Evolutionary conservation across 257 asterid species (phyloP), one percentile per base, ranked within the genome.

Genomic region (Linaria vulgaris): DNA sequence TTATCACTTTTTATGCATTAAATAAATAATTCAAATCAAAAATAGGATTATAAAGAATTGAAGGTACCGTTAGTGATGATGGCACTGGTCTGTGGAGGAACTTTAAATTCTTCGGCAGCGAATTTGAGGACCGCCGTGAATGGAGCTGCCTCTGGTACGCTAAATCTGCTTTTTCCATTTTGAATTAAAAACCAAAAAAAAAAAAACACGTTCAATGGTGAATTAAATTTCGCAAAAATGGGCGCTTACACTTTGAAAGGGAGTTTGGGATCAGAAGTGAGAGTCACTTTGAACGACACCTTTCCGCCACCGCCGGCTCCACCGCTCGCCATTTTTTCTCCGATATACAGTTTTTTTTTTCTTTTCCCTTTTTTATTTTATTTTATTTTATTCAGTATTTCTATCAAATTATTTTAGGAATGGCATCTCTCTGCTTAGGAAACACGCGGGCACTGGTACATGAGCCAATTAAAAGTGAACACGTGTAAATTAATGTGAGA

Each of bases 61-160:
- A n/a, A 23, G 34, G 12, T 73, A 91, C 97, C 97, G 59, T 88
- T 91, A 20, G 97, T 91, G 79, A 91, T 88, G 41, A 91, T 88
- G 61, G 96, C 97, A 67, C 97, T 90, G 56, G 97, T 90, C 69
- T 90, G 95, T 12, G 96, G 95, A 67, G 95, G 97, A 55, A 90
- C 96, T 75, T 90, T 90, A 81, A 90, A 90, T 90, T 90, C 97
- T 77, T 90, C 97, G 11, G 97, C 95, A 1, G 96, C 94, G 50
- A 77, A 90, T 79, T 90, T 88, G 65, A 90, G 85, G 21, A 90
- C 97, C 14, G 97, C 97, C 4, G 97, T 90, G 72, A 90, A 90
- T 17, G 97, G 96, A 11, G 97, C 97, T 46, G 85, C 97, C 86
- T 91, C 97, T 10, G 97, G 96, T 23, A 91, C 96, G 81, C 96